phyloP scores from a whole-genome alignment of 805 yeast genomes.

The Scheffersomyces amazonensis region DNA sequence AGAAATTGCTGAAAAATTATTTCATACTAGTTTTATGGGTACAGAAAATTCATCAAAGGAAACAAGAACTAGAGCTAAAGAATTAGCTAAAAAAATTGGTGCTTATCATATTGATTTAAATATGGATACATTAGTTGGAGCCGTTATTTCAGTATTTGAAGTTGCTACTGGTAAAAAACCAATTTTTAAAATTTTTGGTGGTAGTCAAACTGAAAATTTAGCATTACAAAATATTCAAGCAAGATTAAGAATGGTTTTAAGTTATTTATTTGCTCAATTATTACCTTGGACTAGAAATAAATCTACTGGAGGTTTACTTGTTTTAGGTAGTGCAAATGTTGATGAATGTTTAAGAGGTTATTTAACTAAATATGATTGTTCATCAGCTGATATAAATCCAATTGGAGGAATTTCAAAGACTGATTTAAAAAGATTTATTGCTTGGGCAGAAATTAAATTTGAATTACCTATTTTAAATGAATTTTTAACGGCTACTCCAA shows the following conservation, averaged over 20 bases:
- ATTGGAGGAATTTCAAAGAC: slow-evolving; percentile 98
- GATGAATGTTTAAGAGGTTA: slow-evolving; percentile 97
- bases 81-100: slow-evolving; percentile 72
- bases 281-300: slow-evolving; percentile 90
- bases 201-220: slow-evolving; percentile 84
- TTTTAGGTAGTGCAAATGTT: slow-evolving; percentile 93
- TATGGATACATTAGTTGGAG: slow-evolving; percentile 79
- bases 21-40: slow-evolving; percentile 95
- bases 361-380: slow-evolving; percentile 94
- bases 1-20: slow-evolving; percentile 71
- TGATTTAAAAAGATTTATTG: slow-evolving; percentile 82
- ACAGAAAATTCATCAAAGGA: slow-evolving; percentile 88
- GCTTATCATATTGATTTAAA: slow-evolving; percentile 89
- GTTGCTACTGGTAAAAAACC: slow-evolving; percentile 90
- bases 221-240: slow-evolving; percentile 98
- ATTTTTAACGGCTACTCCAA: slow-evolving; percentile 89
- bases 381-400: slow-evolving; percentile 96
- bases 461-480: slow-evolving; percentile 73
- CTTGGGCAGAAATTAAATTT: slow-evolving; percentile 68
- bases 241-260: slow-evolving; percentile 88
- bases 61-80: slow-evolving; percentile 79
- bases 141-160: slow-evolving; percentile 75
- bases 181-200: slow-evolving; percentile 88
- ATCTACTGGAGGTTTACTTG: slow-evolving; percentile 73
- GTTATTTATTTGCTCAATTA: slow-evolving; percentile 89